Percentiles rank a stretch among this genome's conserved stretches.
Evolutionary conservation across 1,284 basidiomycete species (phyloP).

Genomic region (Trametes pubescens): DNA sequence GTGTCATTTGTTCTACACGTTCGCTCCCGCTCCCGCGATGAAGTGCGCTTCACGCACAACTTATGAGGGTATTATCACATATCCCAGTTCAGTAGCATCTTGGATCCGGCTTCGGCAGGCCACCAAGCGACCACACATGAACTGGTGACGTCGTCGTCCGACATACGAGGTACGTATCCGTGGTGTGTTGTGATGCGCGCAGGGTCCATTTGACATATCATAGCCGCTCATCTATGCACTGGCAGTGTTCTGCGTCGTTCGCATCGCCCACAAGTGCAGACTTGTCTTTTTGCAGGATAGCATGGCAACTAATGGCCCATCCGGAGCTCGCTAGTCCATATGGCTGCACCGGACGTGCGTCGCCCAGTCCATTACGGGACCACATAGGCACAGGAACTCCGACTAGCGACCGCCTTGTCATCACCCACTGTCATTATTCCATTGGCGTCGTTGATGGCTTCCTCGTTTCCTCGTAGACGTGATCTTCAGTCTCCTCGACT

Average conservation of each 20-base stretch:
- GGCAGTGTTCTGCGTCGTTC: not conserved
- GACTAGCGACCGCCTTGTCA: not conserved
- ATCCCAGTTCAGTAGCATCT: not conserved
- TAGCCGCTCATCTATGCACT: not conserved
- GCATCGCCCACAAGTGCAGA: not conserved
- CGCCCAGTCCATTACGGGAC: not conserved
- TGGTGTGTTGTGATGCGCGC: not conserved
- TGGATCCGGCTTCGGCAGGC: not conserved
- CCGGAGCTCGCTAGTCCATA: not conserved
- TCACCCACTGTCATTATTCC: not conserved
- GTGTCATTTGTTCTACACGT: not conserved
- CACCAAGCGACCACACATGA: not conserved
- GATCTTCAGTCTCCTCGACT: not conserved
- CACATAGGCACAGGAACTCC: slow-evolving; percentile 10
- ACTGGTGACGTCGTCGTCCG: not conserved
- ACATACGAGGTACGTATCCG: not conserved
- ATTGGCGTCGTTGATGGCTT: not conserved
- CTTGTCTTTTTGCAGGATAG: slow-evolving; percentile 5
- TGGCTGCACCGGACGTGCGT: not conserved
- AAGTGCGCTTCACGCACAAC: too few species aligned
- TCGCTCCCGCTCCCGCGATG: not conserved
- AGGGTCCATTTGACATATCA: not conserved
- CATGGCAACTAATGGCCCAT: not conserved
- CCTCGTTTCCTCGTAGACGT: not conserved
- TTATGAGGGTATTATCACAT: not conserved